Percentiles rank a stretch among this genome's conserved stretches.
Evolutionary conservation across 2,329 filamentous ascomycete genomes (phyloP).

Genomic region (Phyllosticta capitalensis): DNA sequence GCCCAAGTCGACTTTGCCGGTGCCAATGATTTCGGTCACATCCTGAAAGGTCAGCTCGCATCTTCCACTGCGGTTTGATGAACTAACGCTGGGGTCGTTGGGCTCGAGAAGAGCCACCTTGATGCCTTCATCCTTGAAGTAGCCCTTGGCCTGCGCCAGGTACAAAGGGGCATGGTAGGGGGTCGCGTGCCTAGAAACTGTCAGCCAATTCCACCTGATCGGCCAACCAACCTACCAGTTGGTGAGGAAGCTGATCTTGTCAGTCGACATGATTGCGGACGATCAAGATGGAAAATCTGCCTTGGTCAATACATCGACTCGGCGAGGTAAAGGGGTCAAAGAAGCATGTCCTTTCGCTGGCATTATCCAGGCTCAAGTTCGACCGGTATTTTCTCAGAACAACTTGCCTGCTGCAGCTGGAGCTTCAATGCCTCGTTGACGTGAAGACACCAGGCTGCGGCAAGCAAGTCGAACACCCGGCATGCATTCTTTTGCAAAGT

Average conservation of each 20-base stretch:
- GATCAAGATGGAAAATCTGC: slow-evolving; percentile 37
- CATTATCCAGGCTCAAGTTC: slow-evolving; percentile 81
- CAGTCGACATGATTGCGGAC: slow-evolving; percentile 61
- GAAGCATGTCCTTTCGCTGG: slow-evolving; percentile 83
- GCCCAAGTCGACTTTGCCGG: slow-evolving; percentile 65
- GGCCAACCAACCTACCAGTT: slow-evolving; percentile 54
- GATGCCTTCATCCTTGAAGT: slow-evolving; percentile 65
- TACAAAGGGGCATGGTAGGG: slow-evolving; percentile 73
- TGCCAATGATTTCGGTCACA: slow-evolving; percentile 73
- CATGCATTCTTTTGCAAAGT: slow-evolving; percentile 30
- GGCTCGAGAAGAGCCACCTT: slow-evolving; percentile 70
- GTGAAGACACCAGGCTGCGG: background rate
- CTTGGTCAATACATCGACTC: slow-evolving; percentile 38
- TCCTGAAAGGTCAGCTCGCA: slow-evolving; percentile 37
- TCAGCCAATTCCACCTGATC: slow-evolving; percentile 2
- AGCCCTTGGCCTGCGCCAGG: slow-evolving; percentile 66
- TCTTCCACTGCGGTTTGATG: background rate
- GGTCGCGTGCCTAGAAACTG: slow-evolving; percentile 58
- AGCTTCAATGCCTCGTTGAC: slow-evolving; percentile 11
- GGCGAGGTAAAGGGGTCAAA: slow-evolving; percentile 36
- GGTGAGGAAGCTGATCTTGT: slow-evolving; percentile 77
- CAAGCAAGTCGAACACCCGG: slow-evolving; percentile 26
- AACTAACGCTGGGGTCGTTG: slow-evolving; percentile 61
- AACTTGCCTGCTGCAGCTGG: slow-evolving; percentile 16
- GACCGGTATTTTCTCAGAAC: slow-evolving; percentile 66